These are phyloP conservation scores for Leucosporidium creatinivorum DNA, from an alignment of 768 basidiomycete genomes.

Conservation along the genomic window DNA sequence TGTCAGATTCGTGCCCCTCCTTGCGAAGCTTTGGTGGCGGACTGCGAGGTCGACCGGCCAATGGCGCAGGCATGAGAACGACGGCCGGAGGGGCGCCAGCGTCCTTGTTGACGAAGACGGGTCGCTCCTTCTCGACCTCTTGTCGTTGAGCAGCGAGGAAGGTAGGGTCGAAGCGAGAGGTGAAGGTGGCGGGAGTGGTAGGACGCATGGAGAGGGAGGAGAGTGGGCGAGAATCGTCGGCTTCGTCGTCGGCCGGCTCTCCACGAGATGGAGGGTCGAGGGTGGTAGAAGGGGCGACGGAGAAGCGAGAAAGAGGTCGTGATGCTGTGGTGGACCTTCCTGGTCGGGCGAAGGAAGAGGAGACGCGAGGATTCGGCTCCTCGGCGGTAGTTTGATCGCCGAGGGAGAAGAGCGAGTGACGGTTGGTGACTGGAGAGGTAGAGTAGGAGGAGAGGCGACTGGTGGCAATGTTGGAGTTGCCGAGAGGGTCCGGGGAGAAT, in stretches of 20 bases:
- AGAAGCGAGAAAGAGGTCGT: neutral
- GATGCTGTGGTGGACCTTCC: neutral
- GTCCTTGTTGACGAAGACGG: constrained; percentile 14
- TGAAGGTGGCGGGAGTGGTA: constrained; percentile 14
- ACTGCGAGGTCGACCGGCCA: constrained; percentile 8
- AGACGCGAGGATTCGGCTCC: neutral
- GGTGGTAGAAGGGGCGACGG: neutral
- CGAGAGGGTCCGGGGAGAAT: neutral
- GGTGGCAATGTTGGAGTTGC: neutral
- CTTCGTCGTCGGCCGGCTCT: neutral
- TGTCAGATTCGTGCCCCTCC: constrained; percentile 18
- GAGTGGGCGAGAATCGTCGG: neutral
- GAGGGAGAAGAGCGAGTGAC: neutral
- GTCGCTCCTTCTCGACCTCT: constrained; percentile 18
- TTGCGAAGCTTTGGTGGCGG: neutral
- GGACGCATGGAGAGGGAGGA: constrained; percentile 7
- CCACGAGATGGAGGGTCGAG: too few species aligned
- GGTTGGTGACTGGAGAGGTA: neutral
- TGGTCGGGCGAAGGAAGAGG: neutral
- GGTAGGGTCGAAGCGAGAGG: constrained; percentile 27
- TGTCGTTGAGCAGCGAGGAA: constrained; percentile 15
- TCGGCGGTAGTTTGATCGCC: neutral
- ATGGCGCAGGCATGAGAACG: constrained; percentile 28
- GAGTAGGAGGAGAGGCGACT: neutral
- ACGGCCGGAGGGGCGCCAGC: constrained; percentile 23